These are phyloP conservation scores for Alternaria panax DNA, from an alignment of 2,329 filamentous ascomycete genomes.

Conservation along the genomic window DNA sequence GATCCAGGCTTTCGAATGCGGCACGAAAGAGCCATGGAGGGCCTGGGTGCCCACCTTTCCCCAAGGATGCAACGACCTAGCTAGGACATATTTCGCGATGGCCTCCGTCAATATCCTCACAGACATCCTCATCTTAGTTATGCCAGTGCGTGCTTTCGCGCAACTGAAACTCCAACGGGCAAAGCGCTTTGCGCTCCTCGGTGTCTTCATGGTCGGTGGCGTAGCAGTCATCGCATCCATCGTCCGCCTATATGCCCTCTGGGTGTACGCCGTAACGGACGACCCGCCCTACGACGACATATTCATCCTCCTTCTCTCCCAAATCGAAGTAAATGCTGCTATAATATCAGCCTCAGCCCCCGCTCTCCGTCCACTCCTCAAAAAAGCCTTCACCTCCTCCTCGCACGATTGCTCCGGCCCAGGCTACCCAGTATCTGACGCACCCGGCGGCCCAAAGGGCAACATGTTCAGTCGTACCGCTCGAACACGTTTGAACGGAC, in stretches of 20 bases:
- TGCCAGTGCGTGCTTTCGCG: conserved; percentile 28
- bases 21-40: conserved; percentile 11
- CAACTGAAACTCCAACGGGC: conserved; percentile 23
- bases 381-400: conserved; percentile 10
- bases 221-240: conserved; percentile 31
- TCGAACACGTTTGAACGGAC: conserved; percentile 10
- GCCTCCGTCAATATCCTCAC: conserved; percentile 31
- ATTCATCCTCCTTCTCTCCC: conserved; percentile 48
- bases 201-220: conserved; percentile 29
- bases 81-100: conserved; percentile 26
- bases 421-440: neutral
- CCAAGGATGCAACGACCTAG: conserved; percentile 29
- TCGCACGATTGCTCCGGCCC: conserved; percentile 5
- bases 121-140: conserved; percentile 25
- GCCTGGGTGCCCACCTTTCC: conserved; percentile 30
- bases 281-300: conserved; percentile 27
- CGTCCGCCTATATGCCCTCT: conserved; percentile 28
- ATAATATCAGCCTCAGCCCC: conserved; percentile 52
- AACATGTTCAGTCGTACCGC: neutral
- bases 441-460: neutral
- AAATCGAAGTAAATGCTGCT: conserved; percentile 53
- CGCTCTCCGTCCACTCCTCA: conserved; percentile 48
- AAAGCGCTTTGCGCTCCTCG: conserved; percentile 26
- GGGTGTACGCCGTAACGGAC: conserved; percentile 24
- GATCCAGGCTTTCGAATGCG: conserved; percentile 32